Evolutionary conservation across 192 early-diverging fungal genomes (phyloP), one percentile per base, ranked within the genome.

Genomic region (Podila minutissima): DNA sequence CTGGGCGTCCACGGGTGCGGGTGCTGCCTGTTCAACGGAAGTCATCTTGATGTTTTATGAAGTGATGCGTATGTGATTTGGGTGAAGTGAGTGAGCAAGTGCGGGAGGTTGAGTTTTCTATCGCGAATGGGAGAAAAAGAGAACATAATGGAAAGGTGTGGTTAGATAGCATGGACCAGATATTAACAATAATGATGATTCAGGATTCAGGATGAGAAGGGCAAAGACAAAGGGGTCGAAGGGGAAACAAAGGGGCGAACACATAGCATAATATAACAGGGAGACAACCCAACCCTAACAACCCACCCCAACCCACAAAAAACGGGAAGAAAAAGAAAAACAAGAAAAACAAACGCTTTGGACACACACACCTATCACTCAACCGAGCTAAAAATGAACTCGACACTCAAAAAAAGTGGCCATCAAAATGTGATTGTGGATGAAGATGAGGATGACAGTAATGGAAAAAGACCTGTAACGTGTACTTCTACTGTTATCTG

Each of bases 1-100:
- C 74, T 89, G 87, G 49, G 88, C 69, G 66, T 57, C 70, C 24
- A 85, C 74, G 66, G 53, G 20, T 60, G 83, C 49, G 51, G 82
- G 70, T 61, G 31, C 65, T 69, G 78, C 73, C 32, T 28, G 22
- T 41, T 55, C 53, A 50, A 46, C 75, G 49, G 70, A 17, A 17
- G 41, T 46, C 41, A 46, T 46, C 8, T 46, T 46, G 41, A 46
- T 46, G 41, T 46, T 46, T 17, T 46, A 46, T 46, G 41, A 4
- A 41, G 38, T 13, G 41, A 35, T 74, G 53, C 1, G 28, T 74
- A 72, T 48, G 37, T 24, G 53, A 26, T 24, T 0, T 0, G 53
- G 1, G 24, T 20, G 22, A 24, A 24, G 53, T 7, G 19, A 55
- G 22, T 37, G 35, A 11, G 35, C 35, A 8, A 11, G 35, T 37